Evolutionary conservation across 805 yeast species (phyloP).

Genomic region (Barnettozyma botsteinii): DNA sequence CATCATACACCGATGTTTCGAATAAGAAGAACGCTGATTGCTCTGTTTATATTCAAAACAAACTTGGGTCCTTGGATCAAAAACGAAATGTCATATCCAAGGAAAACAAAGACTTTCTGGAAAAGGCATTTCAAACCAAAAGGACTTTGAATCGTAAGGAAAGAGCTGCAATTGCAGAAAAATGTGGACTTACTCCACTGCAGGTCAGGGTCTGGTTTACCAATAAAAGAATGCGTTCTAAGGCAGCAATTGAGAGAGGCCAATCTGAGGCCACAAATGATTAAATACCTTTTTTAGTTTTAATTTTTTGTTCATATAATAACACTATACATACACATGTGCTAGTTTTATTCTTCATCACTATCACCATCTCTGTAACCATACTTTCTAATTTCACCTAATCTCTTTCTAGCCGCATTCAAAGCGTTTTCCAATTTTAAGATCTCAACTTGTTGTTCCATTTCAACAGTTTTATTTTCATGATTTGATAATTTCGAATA

Average conservation of each 20-base stretch:
- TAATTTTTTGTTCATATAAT: too few relatives aligned
- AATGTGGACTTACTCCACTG: slow-evolving; percentile 24
- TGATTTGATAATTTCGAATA: slow-evolving; percentile 63
- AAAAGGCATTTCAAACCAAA: slow-evolving; percentile 19
- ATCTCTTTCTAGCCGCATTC: slow-evolving; percentile 64
- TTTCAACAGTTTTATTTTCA: slow-evolving; percentile 78
- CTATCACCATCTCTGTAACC: slow-evolving; percentile 63
- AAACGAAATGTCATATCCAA: slow-evolving; percentile 3
- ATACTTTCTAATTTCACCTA: slow-evolving; percentile 78
- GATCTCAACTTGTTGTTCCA: slow-evolving; percentile 92
- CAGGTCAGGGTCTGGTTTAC: slow-evolving; percentile 34
- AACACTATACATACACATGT: too few relatives aligned
- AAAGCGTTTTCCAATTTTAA: slow-evolving; percentile 74
- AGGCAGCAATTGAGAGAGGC: slow-evolving; percentile 1
- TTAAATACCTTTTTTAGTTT: too few relatives aligned
- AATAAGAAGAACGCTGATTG: too few relatives aligned
- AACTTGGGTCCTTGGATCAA: too few relatives aligned
- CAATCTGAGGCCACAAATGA: too few relatives aligned
- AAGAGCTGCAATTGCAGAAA: slow-evolving; percentile 26
- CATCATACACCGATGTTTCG: too few relatives aligned
- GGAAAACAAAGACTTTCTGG: slow-evolving; percentile 14
- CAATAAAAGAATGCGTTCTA: slow-evolving; percentile 28
- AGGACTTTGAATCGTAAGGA: slow-evolving; percentile 27
- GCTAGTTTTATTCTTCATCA: slow-evolving; percentile 44
- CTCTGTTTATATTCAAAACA: too few relatives aligned